Percentiles rank a stretch among this genome's conserved stretches.
These are phyloP conservation scores for Blastomyces parvus DNA, from an alignment of 2,329 filamentous ascomycete genomes.

Conservation along the genomic window DNA sequence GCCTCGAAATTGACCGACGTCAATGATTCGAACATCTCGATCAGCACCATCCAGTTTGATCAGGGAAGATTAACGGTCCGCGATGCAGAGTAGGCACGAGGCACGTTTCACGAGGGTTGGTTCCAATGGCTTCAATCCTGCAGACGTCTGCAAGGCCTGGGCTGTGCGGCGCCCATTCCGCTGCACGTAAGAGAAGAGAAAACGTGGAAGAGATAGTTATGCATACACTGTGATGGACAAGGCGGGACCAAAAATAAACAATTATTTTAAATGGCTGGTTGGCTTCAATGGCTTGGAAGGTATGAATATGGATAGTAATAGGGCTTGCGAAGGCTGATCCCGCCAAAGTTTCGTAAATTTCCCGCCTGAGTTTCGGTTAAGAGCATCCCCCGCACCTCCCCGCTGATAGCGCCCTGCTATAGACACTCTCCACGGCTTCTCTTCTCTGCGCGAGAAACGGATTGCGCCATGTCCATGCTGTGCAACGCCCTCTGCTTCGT, in stretches of 20 bases:
- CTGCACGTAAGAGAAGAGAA: background rate
- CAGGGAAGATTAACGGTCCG: background rate
- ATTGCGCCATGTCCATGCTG: background rate
- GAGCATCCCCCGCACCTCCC: background rate
- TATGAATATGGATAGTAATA: background rate
- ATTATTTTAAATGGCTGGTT: no score
- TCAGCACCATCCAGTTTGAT: background rate
- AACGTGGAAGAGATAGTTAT: slow-evolving; percentile 3
- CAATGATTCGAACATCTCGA: background rate
- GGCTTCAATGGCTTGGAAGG: no score
- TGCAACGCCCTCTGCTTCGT: background rate
- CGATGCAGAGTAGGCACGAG: background rate
- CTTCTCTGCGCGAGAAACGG: no score
- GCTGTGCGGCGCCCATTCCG: background rate
- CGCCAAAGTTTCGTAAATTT: background rate
- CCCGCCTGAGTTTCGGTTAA: background rate
- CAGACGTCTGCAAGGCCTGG: background rate
- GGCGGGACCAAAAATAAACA: background rate
- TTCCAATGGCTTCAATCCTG: background rate
- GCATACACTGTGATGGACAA: no score
- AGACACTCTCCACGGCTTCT: background rate
- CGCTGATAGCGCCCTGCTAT: background rate
- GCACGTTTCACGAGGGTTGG: background rate
- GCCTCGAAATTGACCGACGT: background rate
- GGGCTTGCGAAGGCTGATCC: background rate